Evolutionary conservation across 1,139 yeast genomes (phyloP).

Genomic region (Barnettozyma hawaiiensis): DNA sequence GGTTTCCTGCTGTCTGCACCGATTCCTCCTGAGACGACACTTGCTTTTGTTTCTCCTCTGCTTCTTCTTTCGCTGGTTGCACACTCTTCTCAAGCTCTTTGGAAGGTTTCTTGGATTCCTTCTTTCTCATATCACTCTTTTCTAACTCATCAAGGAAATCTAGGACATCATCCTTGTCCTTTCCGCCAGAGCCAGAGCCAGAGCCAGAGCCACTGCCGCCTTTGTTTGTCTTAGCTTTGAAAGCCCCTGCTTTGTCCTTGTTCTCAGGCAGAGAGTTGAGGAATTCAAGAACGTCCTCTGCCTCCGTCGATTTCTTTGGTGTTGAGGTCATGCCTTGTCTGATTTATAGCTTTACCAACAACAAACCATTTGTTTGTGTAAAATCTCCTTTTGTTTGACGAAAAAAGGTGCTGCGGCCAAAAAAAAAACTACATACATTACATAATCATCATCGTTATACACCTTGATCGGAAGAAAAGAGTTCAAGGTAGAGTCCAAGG

Average conservation of each 20-base stretch:
- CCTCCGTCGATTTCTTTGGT: conserved; percentile 35
- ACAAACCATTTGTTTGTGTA: neutral
- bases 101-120: conserved; percentile 4
- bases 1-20: neutral
- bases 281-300: conserved; percentile 85
- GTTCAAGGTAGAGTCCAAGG: too few relatives aligned
- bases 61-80: conserved; percentile 8
- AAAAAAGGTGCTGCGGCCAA: too few relatives aligned
- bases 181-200: too few relatives aligned
- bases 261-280: conserved; percentile 78
- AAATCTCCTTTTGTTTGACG: too few relatives aligned
- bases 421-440: neutral
- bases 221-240: conserved; percentile 23
- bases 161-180: conserved; percentile 66
- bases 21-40: conserved; percentile 1
- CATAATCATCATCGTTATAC: too few relatives aligned
- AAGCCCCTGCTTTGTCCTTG: conserved; percentile 33
- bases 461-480: too few relatives aligned
- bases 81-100: conserved; percentile 5
- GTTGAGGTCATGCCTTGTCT: conserved; percentile 17
- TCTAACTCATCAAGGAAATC: conserved; percentile 85
- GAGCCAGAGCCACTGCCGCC: too few relatives aligned
- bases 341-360: neutral
- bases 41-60: conserved; percentile 8
- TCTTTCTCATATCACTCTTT: conserved; percentile 28